Conservation (phyloP, 1,284 basidiomycete genomes). For the Cutaneotrichosporon sp. region DNA sequence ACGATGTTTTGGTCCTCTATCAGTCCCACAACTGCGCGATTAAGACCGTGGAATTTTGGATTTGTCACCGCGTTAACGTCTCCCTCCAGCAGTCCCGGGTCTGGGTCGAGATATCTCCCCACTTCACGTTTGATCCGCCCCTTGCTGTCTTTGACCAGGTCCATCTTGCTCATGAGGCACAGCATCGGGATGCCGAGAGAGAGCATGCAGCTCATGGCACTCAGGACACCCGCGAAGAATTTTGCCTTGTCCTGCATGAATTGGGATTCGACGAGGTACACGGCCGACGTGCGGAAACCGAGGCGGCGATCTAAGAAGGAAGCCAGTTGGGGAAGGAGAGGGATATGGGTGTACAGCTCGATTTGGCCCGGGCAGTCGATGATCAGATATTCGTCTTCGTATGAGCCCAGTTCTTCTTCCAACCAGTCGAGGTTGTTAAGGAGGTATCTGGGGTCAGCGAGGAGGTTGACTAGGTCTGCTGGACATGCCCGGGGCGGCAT, state of each 20-base stretch:
- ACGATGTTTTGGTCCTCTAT: constrained; percentile 99
- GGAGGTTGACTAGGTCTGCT: too few relatives aligned
- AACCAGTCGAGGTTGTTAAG: constrained; percentile 98
- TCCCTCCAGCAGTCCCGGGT: constrained; percentile 80
- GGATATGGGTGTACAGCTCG: constrained; percentile 97
- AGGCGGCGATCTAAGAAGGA: constrained; percentile 55
- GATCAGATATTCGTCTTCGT: constrained; percentile 94
- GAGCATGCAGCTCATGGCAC: constrained; percentile 98
- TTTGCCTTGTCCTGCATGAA: constrained; percentile 99
- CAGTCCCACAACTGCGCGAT: constrained; percentile 77
- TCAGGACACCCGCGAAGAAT: constrained; percentile 97
- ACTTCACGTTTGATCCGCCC: constrained; percentile 66
- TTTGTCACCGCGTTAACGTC: constrained; percentile 64
- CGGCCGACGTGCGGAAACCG: constrained; percentile 73
- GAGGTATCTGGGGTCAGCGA: constrained; percentile 64
- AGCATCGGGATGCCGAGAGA: constrained; percentile 95
- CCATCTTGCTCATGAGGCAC: constrained; percentile 99
- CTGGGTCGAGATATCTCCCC: constrained; percentile 91
- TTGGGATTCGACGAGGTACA: constrained; percentile 93
- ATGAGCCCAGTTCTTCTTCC: constrained; percentile 92
- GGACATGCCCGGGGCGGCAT: too few relatives aligned
- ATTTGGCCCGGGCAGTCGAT: constrained; percentile 99
- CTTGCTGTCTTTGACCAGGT: constrained; percentile 77
- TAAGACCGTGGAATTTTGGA: constrained; percentile 85
- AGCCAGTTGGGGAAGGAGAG: constrained; percentile 85